Evolutionary conservation across 2,329 filamentous ascomycete species (phyloP).

Genomic region (Exophiala viscosa): DNA sequence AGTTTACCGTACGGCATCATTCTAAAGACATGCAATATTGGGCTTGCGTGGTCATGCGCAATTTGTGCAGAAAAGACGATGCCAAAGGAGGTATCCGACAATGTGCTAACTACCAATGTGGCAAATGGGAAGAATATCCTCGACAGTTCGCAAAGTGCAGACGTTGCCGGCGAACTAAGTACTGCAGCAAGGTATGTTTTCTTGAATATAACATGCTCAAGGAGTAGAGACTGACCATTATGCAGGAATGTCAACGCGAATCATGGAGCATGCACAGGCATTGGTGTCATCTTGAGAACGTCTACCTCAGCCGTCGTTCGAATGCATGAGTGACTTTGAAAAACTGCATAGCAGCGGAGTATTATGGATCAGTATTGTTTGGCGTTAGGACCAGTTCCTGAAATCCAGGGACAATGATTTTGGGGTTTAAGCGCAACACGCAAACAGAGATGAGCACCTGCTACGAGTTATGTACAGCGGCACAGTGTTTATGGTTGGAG

Average conservation of each 20-base stretch:
- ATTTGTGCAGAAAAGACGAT: conserved; percentile 96
- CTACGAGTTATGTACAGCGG: conserved; percentile 21
- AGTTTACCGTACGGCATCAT: conserved; percentile 94
- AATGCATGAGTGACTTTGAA: conserved; percentile 10
- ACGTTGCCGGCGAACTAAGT: conserved; percentile 92
- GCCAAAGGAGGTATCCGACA: conserved; percentile 89
- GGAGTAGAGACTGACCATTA: conserved; percentile 3
- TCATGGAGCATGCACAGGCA: conserved; percentile 98
- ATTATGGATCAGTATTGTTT: conserved; percentile 13
- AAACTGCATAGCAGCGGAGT: conserved; percentile 27
- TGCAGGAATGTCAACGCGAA: conserved; percentile 81
- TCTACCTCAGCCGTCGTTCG: conserved; percentile 18
- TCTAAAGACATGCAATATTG: conserved; percentile 99
- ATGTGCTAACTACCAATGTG: conserved; percentile 96
- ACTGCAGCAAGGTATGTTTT: conserved; percentile 78
- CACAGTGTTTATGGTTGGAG: conserved; percentile 15
- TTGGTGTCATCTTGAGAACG: conserved; percentile 63
- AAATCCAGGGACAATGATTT: not conserved
- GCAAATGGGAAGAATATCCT: conserved; percentile 96
- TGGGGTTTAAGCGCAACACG: not conserved
- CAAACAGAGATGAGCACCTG: conserved; percentile 3
- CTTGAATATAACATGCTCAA: not conserved
- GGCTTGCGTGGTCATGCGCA: conserved; percentile 98
- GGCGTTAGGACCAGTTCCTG: conserved; percentile 7
- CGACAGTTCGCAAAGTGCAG: conserved; percentile 97